Evolutionary conservation across 75 land plant genomes (phyloP), one percentile per base, ranked within the genome.

Genomic region (Cryptomeria japonica): DNA sequence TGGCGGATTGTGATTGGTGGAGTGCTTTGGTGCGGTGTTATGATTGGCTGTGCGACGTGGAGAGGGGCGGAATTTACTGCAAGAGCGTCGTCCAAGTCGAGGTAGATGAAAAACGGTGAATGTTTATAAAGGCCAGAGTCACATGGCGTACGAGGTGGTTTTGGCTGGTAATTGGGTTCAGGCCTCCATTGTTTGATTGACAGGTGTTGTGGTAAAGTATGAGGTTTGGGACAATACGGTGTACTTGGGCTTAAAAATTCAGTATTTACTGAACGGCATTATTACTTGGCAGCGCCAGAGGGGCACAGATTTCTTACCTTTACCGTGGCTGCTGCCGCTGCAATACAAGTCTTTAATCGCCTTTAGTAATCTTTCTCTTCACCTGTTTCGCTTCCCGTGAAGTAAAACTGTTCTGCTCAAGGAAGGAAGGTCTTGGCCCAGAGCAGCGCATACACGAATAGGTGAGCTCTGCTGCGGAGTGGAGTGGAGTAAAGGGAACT

Each of bases 1-100:
- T 82, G 84, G 84, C 84, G 18, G 53, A 3, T 1, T 0, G 7
- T 12, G 84, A n/a, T 82, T 82, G 46, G 84, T 0, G 13, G 46
- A n/a, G 34, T 10, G n/a, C 13, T 3, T 12, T n/a, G 34, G 10
- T n/a, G 84, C 3, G 14, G 53, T 14, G 47, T 28, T 44, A 41
- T 46, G 34, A 82, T 82, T 82, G 84, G 84, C 47, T 28, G 14
- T 11, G 31, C 11, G 49, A 82, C 84, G 84, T 82, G 84, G 84
- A 10, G 15, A 25, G 1, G 47, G 77, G 47, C 3, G 36, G 47
- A 82, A 10, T 49, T 37, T 1, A 80, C 14, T 22, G 11, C 18
- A 4, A 44, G 32, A 28, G 84, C 34, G 47, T 82, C 84, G 84
- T 42, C 10, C 3, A n/a, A 46, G 32, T 28, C 84, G 84, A 44